Percentiles rank a stretch among this genome's conserved stretches.
Conservation (phyloP, 2,329 filamentous ascomycete genomes). For the Hymenoscyphus linearis region DNA sequence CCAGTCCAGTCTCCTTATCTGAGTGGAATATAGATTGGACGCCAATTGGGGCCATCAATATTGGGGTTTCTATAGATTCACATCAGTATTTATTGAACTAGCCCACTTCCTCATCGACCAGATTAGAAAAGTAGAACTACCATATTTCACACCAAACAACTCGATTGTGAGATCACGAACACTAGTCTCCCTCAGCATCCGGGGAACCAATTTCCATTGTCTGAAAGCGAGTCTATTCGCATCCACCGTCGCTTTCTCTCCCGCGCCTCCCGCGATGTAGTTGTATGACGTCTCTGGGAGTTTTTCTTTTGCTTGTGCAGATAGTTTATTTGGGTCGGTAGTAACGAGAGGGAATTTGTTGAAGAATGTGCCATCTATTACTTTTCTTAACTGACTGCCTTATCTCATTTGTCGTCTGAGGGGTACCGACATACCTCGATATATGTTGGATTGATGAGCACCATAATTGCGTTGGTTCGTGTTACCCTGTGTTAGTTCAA, state of each 20-base stretch:
- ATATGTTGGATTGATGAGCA: slow-evolving; percentile 24
- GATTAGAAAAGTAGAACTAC: slow-evolving; percentile 19
- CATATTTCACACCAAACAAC: slow-evolving; percentile 47
- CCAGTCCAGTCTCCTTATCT: slow-evolving; percentile 59
- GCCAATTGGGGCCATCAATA: slow-evolving; percentile 64
- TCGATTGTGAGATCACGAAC: slow-evolving; percentile 45
- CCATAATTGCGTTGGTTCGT: slow-evolving; percentile 18
- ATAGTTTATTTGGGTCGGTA: slow-evolving; percentile 52
- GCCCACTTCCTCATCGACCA: neutral
- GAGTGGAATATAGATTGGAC: slow-evolving; percentile 63
- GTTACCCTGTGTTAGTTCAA: neutral
- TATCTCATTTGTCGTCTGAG: neutral
- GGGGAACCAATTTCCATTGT: slow-evolving; percentile 56
- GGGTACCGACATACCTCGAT: slow-evolving; percentile 12
- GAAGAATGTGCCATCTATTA: slow-evolving; percentile 42
- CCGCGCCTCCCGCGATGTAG: slow-evolving; percentile 59
- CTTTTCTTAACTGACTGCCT: neutral
- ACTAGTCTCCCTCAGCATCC: slow-evolving; percentile 49
- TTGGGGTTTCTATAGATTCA: slow-evolving; percentile 34
- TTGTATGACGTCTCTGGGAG: slow-evolving; percentile 47
- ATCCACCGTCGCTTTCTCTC: slow-evolving; percentile 55
- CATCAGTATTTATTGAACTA: neutral
- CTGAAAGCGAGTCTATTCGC: slow-evolving; percentile 62
- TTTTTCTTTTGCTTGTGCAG: slow-evolving; percentile 46
- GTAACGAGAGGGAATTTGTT: slow-evolving; percentile 47